Percentiles rank a stretch among this genome's conserved stretches.
These are phyloP conservation scores for Psilocybe cyanescens DNA, from an alignment of 768 basidiomycete genomes.

Conservation along the genomic window DNA sequence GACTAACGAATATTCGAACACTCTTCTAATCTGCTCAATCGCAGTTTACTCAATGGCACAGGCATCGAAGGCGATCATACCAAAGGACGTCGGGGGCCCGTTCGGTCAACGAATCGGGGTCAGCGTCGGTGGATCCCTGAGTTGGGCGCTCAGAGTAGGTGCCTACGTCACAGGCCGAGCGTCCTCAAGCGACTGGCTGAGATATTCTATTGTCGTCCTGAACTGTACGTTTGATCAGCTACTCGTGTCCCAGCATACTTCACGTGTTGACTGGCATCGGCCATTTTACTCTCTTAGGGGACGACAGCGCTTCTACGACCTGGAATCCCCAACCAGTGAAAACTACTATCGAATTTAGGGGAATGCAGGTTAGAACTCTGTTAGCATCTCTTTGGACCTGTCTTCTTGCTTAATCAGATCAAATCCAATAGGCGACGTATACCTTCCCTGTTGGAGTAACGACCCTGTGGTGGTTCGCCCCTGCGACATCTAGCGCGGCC, in stretches of 20 bases:
- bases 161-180: constrained; percentile 67
- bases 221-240: constrained; percentile 50
- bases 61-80: constrained; percentile 72
- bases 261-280: no score
- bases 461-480: constrained; percentile 55
- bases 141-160: constrained; percentile 64
- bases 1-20: background rate
- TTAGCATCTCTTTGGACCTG: background rate
- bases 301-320: constrained; percentile 48
- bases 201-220: constrained; percentile 75
- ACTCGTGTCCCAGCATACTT: no score
- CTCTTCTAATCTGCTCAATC: background rate
- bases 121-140: constrained; percentile 56
- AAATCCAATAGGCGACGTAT: constrained; percentile 54
- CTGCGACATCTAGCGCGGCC: constrained; percentile 7
- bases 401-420: background rate
- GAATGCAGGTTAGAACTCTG: constrained; percentile 48
- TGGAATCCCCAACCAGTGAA: constrained; percentile 62
- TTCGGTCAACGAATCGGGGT: constrained; percentile 72
- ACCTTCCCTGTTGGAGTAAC: constrained; percentile 81
- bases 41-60: constrained; percentile 76
- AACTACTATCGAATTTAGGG: constrained; percentile 68
- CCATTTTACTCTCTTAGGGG: constrained; percentile 33
- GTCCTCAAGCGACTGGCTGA: constrained; percentile 55
- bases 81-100: constrained; percentile 68